These are phyloP conservation scores for thale cress (Arabidopsis thaliana) DNA, from an alignment of 345 rosid species.

Conservation along the genomic window TAIR10.1 NC_003070.9:8855001-8855500, in stretches of 20 bases:
- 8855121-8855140: conserved; percentile 5
- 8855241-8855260: conserved; percentile 50
- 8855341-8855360: conserved; percentile 91
- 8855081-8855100: not conserved
- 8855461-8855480: conserved; percentile 96
- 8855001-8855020: conserved; percentile 83
- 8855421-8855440: conserved; percentile 68
- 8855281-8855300: not conserved
- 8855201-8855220: conserved; percentile 98
- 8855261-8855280: not conserved
- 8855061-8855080: conserved; percentile 25
- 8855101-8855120: not conserved
- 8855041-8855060: conserved; percentile 80
- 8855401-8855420: conserved; percentile 64
- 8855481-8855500: conserved; percentile 59
- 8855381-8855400: conserved; percentile 82
- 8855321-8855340: conserved; percentile 81
- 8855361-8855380: conserved; percentile 95
- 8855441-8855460: conserved; percentile 88
- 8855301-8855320: conserved; percentile 38
- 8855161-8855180: conserved; percentile 71
- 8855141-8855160: conserved; percentile 69
- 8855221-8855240: conserved; percentile 94
- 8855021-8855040: conserved; percentile 83
- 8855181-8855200: conserved; percentile 86